Conservation (phyloP, 2,329 filamentous ascomycete genomes). For the Fusarium sp. region DNA sequence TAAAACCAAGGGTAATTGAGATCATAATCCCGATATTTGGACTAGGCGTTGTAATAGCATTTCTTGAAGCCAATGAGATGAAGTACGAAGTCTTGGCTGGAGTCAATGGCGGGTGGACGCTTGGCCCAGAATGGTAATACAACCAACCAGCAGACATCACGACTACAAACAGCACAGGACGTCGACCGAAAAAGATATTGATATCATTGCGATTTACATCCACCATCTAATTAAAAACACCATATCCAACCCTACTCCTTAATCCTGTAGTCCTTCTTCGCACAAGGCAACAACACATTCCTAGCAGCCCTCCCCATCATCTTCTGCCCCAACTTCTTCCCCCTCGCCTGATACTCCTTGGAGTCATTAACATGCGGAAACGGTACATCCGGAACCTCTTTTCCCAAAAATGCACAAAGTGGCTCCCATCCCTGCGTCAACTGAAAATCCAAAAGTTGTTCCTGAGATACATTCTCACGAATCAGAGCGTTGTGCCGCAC, state of each 20-base stretch:
- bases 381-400: constrained; percentile 43
- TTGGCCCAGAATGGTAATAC: not conserved
- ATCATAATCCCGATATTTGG: rapidly evolving
- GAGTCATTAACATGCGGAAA: constrained; percentile 48
- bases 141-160: not conserved
- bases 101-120: not conserved
- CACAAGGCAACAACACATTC: constrained; percentile 11
- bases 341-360: constrained; percentile 7
- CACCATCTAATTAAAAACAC: not conserved
- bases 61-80: not conserved
- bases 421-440: constrained; percentile 49
- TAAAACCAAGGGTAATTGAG: not conserved
- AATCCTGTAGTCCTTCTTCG: not conserved
- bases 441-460: constrained; percentile 47
- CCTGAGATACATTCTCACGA: constrained; percentile 32
- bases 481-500: constrained; percentile 45
- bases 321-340: not conserved
- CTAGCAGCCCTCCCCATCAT: not conserved
- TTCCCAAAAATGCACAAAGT: constrained; percentile 50
- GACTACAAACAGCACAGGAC: too few species aligned
- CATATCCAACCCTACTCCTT: not conserved
- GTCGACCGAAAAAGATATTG: too few species aligned
- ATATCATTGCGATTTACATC: not conserved
- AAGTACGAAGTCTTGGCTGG: not conserved
- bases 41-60: not conserved